Base-by-base conservation (phyloP, 106 monocot species). In the Hemerocallis citrina region DNA sequence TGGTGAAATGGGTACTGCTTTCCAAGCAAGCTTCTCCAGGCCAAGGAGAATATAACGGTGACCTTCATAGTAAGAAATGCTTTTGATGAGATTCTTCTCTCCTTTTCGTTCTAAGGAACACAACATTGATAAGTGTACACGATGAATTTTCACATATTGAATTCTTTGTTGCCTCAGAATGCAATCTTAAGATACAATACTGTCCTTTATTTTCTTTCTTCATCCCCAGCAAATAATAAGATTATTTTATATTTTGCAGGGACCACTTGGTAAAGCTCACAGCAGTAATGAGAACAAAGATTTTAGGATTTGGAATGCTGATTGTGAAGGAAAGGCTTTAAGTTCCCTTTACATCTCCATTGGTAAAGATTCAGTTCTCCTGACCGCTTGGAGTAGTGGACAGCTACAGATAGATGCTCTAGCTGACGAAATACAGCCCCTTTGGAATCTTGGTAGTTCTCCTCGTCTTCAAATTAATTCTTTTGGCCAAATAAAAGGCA, bases 361-460 rank as follows among this genome's bases (percentile, higher is more conserved):
- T 56, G 84, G 75, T 38, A 98, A 98, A 77, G 91, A 98, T 52
- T 98, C 96, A n/a, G 34, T 98, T 63, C 46, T 92, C 34, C 70
- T 81, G 15, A 76, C 71, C 70, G 81, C 79, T 34, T 98, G 90
- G 87, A 82, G 76, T 64, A 82, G 69, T 57, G 91, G 87, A 1
- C 79, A 79, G 21, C 73, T 98, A 27, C 77, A 81, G 48, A 72
- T 98, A 67, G 81, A 98, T 73, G 87, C 91, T 47, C 62, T 98
- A 21, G 82, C 82, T 41, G 91, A 98, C 68, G 96, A 98, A 85
- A 65, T 88, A 27, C 87, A 84, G 52, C 91, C 96, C 0, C 46
- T 75, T 24, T 98, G 96, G 96, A 86, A 60, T 48, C 15, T 49
- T 37, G 74, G 73, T 36, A 51, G 37, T 66, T 59, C 76, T 62